phyloP scores from a whole-genome alignment of 2,329 filamentous ascomycete species.

The Phialocephala sp. region DNA sequence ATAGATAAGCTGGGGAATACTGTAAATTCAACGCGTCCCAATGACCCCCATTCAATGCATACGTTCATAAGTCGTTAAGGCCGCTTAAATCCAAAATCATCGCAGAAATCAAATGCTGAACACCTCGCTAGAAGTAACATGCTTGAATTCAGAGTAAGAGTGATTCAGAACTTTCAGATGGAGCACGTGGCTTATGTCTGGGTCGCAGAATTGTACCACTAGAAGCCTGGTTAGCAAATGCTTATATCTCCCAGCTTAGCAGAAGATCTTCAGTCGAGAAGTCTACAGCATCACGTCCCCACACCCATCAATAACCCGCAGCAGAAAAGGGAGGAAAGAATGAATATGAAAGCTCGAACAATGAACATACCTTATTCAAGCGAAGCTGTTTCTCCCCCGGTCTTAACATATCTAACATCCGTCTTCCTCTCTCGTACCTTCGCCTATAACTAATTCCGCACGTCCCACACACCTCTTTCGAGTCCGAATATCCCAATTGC shows the following conservation, averaged over 20 bases:
- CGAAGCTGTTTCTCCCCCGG: slow-evolving; percentile 13
- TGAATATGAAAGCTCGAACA: not conserved
- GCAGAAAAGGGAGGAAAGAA: not conserved
- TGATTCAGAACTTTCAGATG: not conserved
- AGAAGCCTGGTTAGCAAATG: not conserved
- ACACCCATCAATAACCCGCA: not conserved
- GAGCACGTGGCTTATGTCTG: not conserved
- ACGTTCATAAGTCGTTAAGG: not conserved
- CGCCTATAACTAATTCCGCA: slow-evolving; percentile 31
- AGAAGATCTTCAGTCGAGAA: too few relatives aligned
- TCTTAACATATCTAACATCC: slow-evolving; percentile 25
- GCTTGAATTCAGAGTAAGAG: not conserved
- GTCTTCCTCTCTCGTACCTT: slow-evolving; percentile 33
- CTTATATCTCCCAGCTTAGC: not conserved
- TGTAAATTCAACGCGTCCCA: not conserved
- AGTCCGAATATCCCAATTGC: slow-evolving; percentile 1
- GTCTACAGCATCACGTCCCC: too few relatives aligned
- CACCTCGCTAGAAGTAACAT: slow-evolving; percentile 3
- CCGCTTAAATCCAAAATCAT: slow-evolving; percentile 3
- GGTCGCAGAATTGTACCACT: slow-evolving; percentile 3
- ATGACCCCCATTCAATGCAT: not conserved
- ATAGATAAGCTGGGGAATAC: not conserved
- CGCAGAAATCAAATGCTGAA: slow-evolving; percentile 1
- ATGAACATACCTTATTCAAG: slow-evolving; percentile 10
- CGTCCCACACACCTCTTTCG: slow-evolving; percentile 21